Evolutionary conservation across 208 protist species (phyloP).

Genomic region (Crithidia bombi): DNA sequence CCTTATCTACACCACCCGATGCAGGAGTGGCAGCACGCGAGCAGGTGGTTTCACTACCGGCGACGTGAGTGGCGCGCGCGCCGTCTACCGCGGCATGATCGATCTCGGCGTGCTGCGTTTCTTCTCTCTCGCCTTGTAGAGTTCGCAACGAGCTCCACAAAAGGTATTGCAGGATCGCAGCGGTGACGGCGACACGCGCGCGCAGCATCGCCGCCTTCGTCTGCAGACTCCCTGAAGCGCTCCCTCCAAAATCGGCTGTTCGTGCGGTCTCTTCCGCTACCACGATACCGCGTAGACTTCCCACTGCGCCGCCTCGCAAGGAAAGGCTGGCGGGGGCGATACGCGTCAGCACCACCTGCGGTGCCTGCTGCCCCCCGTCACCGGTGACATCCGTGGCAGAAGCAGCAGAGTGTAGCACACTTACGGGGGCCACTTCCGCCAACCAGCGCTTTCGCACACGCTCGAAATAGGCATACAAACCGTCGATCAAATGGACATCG

Average conservation of each 20-base stretch:
- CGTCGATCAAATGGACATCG: conserved; percentile 9
- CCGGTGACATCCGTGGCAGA: too few relatives aligned
- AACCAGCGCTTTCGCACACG: background rate
- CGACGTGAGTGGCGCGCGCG: background rate
- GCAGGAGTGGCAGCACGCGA: background rate
- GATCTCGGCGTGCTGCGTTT: background rate
- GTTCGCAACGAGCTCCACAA: background rate
- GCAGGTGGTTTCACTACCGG: background rate
- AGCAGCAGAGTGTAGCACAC: too few relatives aligned
- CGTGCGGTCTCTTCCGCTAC: conserved; percentile 23
- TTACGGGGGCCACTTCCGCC: background rate
- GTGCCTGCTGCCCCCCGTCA: background rate
- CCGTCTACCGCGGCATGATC: too few relatives aligned
- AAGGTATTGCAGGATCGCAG: conserved; percentile 23
- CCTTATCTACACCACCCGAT: background rate
- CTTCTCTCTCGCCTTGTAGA: background rate
- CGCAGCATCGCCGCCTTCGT: conserved; percentile 1
- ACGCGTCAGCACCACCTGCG: conserved; percentile 10
- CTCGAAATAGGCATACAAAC: background rate
- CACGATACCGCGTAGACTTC: conserved; percentile 10
- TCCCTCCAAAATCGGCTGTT: background rate
- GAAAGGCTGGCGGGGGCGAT: conserved; percentile 20
- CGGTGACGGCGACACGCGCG: conserved; percentile 28
- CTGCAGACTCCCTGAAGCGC: background rate
- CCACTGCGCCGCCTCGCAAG: conserved; percentile 24